Evolutionary conservation across 371 early-diverging fungal species (phyloP).

Genomic region (Actinomucor elegans): DNA sequence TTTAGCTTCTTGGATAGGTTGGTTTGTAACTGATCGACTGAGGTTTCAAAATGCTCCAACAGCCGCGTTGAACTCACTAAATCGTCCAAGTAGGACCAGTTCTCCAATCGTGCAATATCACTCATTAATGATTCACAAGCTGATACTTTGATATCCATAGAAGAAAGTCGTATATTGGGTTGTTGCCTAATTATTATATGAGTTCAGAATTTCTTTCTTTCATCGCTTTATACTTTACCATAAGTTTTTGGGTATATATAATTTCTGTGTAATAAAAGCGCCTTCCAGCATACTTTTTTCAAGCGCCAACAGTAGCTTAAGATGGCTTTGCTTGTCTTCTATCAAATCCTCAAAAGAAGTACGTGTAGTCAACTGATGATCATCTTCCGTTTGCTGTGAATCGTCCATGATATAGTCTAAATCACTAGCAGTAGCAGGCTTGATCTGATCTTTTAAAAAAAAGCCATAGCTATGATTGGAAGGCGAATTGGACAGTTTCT

Average conservation of each 20-base stretch:
- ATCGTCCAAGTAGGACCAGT: constrained; percentile 39
- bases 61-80: constrained; percentile 26
- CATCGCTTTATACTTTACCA: constrained; percentile 33
- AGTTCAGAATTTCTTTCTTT: not conserved
- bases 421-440: not conserved
- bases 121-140: constrained; percentile 46
- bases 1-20: constrained; percentile 44
- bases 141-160: constrained; percentile 54
- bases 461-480: constrained; percentile 2
- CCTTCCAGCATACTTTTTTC: constrained; percentile 52
- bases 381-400: not conserved
- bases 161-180: constrained; percentile 47
- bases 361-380: not conserved
- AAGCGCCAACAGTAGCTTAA: constrained; percentile 41
- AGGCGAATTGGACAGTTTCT: not conserved
- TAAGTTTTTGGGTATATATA: constrained; percentile 61
- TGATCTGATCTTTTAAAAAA: constrained; percentile 17
- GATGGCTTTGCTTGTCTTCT: not conserved
- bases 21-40: constrained; percentile 32
- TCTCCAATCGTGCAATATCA: constrained; percentile 36
- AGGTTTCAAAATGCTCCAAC: constrained; percentile 34
- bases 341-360: not conserved
- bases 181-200: constrained; percentile 31
- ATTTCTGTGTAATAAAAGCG: constrained; percentile 48
- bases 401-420: not conserved